Evolutionary conservation across 1,139 yeast species (phyloP), one percentile per base, ranked within the genome.

Genomic region (Geotrichum restrictum): DNA sequence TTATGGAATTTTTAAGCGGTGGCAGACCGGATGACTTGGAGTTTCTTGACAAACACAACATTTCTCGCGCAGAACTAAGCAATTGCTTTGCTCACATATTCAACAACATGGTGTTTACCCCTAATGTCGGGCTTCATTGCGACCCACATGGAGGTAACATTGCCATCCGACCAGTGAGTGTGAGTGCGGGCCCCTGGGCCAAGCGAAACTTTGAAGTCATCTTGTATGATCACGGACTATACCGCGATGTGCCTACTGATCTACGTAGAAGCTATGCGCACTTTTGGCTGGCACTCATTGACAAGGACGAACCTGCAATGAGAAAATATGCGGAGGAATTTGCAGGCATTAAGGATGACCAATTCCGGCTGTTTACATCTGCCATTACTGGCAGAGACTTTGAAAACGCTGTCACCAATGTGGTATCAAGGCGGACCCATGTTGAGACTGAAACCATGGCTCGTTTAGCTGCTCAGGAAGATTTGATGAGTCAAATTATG

Each of bases 61-160:
- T 93, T 53, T 80, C 85, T 21, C 74, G 95, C 14, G 79, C 85
- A 1, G 85, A 88, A 59, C 95, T 93, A 3, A 84, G 95, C 3
- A 74, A 83, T 7, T 93, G 98, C 65, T 74, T 93, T 46, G 83
- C 97, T 0, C 96, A 91, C 64, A 82, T 88, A 29, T 93, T 93
- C 74, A 88, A 91, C 71, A 84, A 83, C 64, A 93, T 93, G 99
- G 88, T 94, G 45, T 93, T 93, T 71, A 85, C 95, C 1, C 95
- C 96, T 0, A 83, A 82, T 29, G 96, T 88, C 16, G 89, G 91
- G 0, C 79, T 93, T 49, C 99, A 93, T 67, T 93, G 98, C 71
- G 99, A 93, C 67, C 98, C 98, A 0, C 99, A 93, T 68, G 96
- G 96, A 13, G 99, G 99, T 0, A 94, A 93, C 63, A 74, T 93